Evolutionary conservation across 1,284 basidiomycete genomes (phyloP).

Genomic region (Marasmius sp.): DNA sequence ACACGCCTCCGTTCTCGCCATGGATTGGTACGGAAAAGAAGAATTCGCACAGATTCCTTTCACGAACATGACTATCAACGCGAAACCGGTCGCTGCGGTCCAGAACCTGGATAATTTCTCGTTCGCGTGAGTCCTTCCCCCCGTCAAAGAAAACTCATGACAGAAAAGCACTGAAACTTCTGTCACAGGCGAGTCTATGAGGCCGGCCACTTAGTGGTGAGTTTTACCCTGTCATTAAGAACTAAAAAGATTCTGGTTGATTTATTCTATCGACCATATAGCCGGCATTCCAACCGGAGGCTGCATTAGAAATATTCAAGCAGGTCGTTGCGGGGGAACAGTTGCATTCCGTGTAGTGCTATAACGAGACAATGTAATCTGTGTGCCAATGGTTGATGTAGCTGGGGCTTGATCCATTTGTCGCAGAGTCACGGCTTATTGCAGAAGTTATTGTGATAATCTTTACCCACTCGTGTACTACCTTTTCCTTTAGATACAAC

Average conservation of each 20-base stretch:
- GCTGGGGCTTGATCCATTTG: too few relatives aligned
- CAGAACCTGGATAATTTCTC: constrained; percentile 66
- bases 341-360: constrained; percentile 57
- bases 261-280: constrained; percentile 18
- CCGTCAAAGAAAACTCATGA: background rate
- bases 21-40: constrained; percentile 62
- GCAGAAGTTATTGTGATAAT: too few relatives aligned
- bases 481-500: too few relatives aligned
- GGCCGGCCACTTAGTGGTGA: constrained; percentile 60
- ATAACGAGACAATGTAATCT: too few relatives aligned
- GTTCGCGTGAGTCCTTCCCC: constrained; percentile 47
- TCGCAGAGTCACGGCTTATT: too few relatives aligned
- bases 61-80: constrained; percentile 57
- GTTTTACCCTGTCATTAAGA: constrained; percentile 19
- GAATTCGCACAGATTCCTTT: constrained; percentile 48
- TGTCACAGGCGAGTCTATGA: constrained; percentile 46
- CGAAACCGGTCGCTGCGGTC: constrained; percentile 50
- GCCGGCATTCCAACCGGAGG: constrained; percentile 60
- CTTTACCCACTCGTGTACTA: too few relatives aligned
- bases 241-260: background rate
- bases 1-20: constrained; percentile 52
- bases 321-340: constrained; percentile 52
- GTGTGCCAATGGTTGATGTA: too few relatives aligned
- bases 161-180: background rate
- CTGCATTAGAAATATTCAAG: constrained; percentile 54